Evolutionary conservation across 257 asterid species (phyloP), one percentile per base, ranked within the genome.

Genomic region (Scutellaria galericulata): DNA sequence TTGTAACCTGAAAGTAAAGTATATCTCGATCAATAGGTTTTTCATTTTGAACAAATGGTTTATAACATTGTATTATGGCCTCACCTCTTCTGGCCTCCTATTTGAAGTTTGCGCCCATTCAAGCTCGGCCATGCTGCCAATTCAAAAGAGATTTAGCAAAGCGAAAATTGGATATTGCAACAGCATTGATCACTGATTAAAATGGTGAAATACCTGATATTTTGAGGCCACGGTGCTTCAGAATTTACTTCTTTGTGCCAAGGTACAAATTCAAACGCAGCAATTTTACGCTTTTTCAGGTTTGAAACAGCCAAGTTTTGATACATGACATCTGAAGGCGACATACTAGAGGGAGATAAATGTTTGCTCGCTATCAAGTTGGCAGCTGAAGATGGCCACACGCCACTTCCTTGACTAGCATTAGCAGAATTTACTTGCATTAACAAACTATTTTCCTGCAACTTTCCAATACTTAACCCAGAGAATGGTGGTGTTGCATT

Each of bases 211-310:
- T 39, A 90, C 97, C 96, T 83, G 67, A 79, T 77, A 72, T 68
- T 64, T 75, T 72, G 96, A 70, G 70, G 82, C 75, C 61, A 74
- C 47, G 51, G 39, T 61, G 62, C 64, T 53, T 66, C 78, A 22
- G 59, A 68, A 66, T 54, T 75, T n/a, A 88, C 78, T 84, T 88
- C 93, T 81, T 85, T 82, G 76, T 86, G 79, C 96, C 97, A 90
- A n/a, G 97, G 88, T 67, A 81, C 81, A 77, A 64, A 75, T 59
- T 80, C 84, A 62, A 80, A 70, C 14, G 77, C 68, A 73, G 53
- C 57, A 57, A 61, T 13, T 84, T 86, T 88, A 51, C 96, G 93
- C 80, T 88, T 90, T 80, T 84, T 81, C 35, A 85, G 80, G 39
- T 73, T 56, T 65, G 81, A 70, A 76, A 66, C 68, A 62, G 75